Evolutionary conservation across 768 basidiomycete species (phyloP).

Genomic region (Termitomyces sp.): DNA sequence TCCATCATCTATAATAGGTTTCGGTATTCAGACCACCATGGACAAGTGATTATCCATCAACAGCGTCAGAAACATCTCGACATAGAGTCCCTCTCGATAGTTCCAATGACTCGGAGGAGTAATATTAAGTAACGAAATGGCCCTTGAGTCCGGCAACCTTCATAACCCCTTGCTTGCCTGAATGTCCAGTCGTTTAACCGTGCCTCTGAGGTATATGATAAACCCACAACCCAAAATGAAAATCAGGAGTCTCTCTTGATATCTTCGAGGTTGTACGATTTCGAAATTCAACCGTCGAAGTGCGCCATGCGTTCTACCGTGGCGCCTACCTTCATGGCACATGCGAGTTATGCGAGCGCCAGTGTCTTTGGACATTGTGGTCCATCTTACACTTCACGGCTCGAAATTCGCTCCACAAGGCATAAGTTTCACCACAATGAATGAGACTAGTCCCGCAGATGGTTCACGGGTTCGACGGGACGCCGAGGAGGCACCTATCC

Average conservation of each 20-base stretch:
- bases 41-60: too few relatives aligned
- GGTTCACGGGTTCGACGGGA: background rate
- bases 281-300: background rate
- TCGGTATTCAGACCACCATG: too few relatives aligned
- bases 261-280: background rate
- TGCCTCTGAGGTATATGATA: background rate
- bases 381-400: background rate
- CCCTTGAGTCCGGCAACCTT: background rate
- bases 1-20: background rate
- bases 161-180: background rate
- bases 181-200: background rate
- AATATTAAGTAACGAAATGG: background rate
- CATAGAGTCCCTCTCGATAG: background rate
- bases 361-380: too few relatives aligned
- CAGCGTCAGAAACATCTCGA: background rate
- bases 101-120: background rate
- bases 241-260: background rate
- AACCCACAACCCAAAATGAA: background rate
- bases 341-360: too few relatives aligned
- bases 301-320: background rate
- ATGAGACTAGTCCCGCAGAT: constrained; percentile 7
- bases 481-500: constrained; percentile 3
- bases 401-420: background rate
- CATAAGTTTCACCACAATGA: constrained; percentile 4
- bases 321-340: background rate